Conservation (phyloP, 2,329 filamentous ascomycete genomes). For the Epichloe elymi region DNA sequence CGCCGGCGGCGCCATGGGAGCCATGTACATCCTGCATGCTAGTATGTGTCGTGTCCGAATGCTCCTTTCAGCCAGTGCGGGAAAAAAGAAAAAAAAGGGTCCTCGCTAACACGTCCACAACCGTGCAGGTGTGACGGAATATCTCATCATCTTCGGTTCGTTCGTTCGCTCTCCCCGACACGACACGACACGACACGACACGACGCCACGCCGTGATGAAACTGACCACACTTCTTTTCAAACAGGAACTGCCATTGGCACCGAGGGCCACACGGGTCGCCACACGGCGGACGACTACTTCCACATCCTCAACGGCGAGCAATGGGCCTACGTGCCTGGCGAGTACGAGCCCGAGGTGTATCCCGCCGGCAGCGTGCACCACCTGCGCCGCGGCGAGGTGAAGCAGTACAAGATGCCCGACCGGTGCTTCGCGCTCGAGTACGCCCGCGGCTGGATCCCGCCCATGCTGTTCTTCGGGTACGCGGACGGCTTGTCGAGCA, state of each 20-base stretch:
- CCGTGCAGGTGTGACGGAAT: constrained; percentile 59
- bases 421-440: constrained; percentile 69
- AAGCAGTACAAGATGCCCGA: constrained; percentile 78
- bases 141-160: constrained; percentile 70
- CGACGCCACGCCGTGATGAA: too few species aligned
- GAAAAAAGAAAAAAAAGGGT: too few species aligned
- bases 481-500: constrained; percentile 67
- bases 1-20: constrained; percentile 81
- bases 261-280: constrained; percentile 76
- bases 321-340: constrained; percentile 62
- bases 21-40: constrained; percentile 81
- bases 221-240: too few species aligned
- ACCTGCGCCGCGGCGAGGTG: constrained; percentile 55
- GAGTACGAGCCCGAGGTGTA: constrained; percentile 57
- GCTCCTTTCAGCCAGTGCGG: neutral
- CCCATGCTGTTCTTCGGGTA: constrained; percentile 87
- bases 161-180: constrained; percentile 13
- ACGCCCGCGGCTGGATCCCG: constrained; percentile 80
- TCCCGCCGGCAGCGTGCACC: constrained; percentile 54
- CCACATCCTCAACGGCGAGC: constrained; percentile 69
- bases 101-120: neutral
- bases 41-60: constrained; percentile 38
- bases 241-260: constrained; percentile 57
- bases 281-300: constrained; percentile 94
- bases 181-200: too few species aligned